Evolutionary conservation across 305 asterid species (phyloP).

Genomic region (Solanum hybrid): DNA sequence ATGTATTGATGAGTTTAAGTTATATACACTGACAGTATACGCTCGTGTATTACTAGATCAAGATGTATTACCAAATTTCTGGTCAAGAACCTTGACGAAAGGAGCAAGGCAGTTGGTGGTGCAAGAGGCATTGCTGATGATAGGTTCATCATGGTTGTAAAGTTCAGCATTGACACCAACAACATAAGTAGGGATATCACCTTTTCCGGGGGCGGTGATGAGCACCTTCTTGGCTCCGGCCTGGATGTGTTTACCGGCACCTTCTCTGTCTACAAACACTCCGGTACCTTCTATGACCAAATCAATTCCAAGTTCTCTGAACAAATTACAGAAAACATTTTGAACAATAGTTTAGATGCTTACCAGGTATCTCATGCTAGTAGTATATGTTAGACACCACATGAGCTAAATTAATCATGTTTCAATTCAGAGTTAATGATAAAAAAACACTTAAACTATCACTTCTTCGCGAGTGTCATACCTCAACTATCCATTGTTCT

Average conservation of each 20-base stretch:
- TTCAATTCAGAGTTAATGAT: background rate
- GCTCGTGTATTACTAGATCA: background rate
- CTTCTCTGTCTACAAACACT: slow-evolving; percentile 83
- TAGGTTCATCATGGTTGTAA: slow-evolving; percentile 52
- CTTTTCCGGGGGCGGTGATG: slow-evolving; percentile 93
- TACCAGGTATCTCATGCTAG: background rate
- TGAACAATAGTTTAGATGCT: background rate
- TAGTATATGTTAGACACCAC: background rate
- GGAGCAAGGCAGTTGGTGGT: slow-evolving; percentile 98
- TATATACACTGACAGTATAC: background rate
- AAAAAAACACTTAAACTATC: background rate
- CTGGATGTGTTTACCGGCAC: slow-evolving; percentile 80
- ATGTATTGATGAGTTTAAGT: background rate
- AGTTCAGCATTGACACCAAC: slow-evolving; percentile 82
- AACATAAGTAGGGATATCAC: slow-evolving; percentile 88
- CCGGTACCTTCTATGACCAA: slow-evolving; percentile 92
- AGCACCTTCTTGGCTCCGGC: slow-evolving; percentile 95
- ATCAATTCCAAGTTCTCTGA: slow-evolving; percentile 67
- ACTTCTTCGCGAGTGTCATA: background rate
- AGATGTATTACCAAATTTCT: slow-evolving; percentile 56
- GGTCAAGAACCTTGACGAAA: slow-evolving; percentile 87
- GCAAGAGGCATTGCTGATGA: slow-evolving; percentile 94
- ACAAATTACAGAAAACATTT: background rate
- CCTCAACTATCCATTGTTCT: background rate
- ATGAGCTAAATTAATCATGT: background rate